Percentiles rank a stretch among this genome's conserved stretches.
Evolutionary conservation across 2,329 filamentous ascomycete genomes (phyloP).

Genomic region (Lasiodiplodia sp.): DNA sequence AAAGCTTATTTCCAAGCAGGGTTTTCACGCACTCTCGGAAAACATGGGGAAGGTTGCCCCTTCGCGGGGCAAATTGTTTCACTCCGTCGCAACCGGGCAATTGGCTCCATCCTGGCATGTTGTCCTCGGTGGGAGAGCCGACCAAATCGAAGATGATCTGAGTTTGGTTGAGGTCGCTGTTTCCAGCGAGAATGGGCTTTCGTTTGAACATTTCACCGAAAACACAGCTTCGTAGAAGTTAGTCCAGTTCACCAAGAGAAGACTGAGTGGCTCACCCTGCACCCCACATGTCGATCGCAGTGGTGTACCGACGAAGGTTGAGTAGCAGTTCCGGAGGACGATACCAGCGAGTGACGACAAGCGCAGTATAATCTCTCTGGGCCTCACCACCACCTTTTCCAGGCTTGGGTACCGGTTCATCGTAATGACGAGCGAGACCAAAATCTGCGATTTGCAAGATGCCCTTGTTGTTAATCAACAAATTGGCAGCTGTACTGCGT

Average conservation of each 20-base stretch:
- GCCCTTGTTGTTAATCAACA: slow-evolving; percentile 93
- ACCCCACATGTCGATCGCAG: slow-evolving; percentile 97
- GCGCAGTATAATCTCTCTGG: slow-evolving; percentile 88
- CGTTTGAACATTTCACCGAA: slow-evolving; percentile 97
- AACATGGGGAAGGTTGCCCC: slow-evolving; percentile 71
- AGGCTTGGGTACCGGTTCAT: slow-evolving; percentile 78
- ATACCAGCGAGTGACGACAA: slow-evolving; percentile 98
- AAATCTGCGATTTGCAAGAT: slow-evolving; percentile 98
- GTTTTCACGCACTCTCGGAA: slow-evolving; percentile 71
- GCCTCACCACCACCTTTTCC: slow-evolving; percentile 85
- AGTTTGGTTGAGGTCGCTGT: slow-evolving; percentile 86
- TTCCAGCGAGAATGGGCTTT: slow-evolving; percentile 90
- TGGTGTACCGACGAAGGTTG: slow-evolving; percentile 89
- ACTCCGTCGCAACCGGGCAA: slow-evolving; percentile 83
- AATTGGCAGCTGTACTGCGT: slow-evolving; percentile 72
- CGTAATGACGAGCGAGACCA: slow-evolving; percentile 90
- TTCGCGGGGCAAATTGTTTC: slow-evolving; percentile 65
- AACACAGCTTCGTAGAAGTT: slow-evolving; percentile 72
- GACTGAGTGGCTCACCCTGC: slow-evolving; percentile 72
- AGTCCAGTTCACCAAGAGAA: slow-evolving; percentile 20
- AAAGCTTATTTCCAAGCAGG: slow-evolving; percentile 6
- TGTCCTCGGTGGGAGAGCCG: slow-evolving; percentile 86
- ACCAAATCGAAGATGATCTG: slow-evolving; percentile 94
- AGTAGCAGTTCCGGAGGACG: slow-evolving; percentile 91
- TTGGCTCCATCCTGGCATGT: slow-evolving; percentile 87